Base-by-base conservation (phyloP, 1,284 basidiomycete species). In the Ganoderma sinense region DNA sequence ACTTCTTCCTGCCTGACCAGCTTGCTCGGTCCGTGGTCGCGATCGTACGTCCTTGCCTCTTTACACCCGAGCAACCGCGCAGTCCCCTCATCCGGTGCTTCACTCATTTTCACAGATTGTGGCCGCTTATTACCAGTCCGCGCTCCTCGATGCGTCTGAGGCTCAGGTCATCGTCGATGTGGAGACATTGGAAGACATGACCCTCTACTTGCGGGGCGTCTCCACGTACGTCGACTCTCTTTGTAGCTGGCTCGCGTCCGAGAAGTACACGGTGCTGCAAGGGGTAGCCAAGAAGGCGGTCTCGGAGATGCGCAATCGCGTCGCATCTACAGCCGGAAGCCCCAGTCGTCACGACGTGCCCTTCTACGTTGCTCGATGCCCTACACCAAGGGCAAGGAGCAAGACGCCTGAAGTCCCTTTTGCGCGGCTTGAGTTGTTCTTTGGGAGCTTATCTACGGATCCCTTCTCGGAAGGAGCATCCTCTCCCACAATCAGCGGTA, bases 21-120 rank as follows among this genome's bases (percentile, higher is more conserved):
- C 48, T 61, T n/a, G 51, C 68, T 4, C 56, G 55, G 33, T 36
- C 36, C 14, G 69, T 71, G 18, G 65, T 69, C 23, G 72, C 70
- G 0, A 71, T 71, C 18, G 72, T 73, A 29, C 31, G 72, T 71
- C 11, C 16, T 26, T 8, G 16, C 4, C 31, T 26, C 13, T 31
- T 23, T n/a, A 14, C 29, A 13, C 26, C 1, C 29, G 11, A 29
- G 23, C 23, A 53, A 53, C 11, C 31, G 8, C 7, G 23, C 40
- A 18, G 10, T 11, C 61, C 36, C 18, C 26, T 20, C 31, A 33
- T 33, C 40, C 5, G n/a, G 26, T n/a, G 13, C 4, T 33, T 26
- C 14, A 14, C 36, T 20, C 41, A 7, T 18, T 33, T 56, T 20
- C 16, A 0, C 39, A 73, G 72, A 62, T 70, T 5, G 69, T 62